Evolutionary conservation across 345 rosid genomes (phyloP), one percentile per base, ranked within the genome.

Genomic region (Orychophragmus violaceus): DNA sequence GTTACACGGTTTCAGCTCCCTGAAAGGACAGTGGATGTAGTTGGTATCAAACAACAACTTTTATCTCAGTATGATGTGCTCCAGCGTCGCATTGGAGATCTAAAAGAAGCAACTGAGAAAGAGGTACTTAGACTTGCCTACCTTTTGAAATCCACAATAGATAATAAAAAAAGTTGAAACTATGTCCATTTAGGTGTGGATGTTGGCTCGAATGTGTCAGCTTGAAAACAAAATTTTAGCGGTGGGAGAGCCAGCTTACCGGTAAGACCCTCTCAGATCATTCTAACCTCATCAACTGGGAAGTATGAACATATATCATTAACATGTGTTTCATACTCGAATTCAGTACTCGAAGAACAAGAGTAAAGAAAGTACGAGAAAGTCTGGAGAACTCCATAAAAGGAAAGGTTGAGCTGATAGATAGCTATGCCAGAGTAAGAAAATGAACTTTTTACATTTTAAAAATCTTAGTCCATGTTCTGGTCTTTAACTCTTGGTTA

Each of bases 161-260:
- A 36, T 2, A 18, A 12, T 53, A 50, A 53, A 71, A 35, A 9
- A 23, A 60, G 5, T 9, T 8, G n/a, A n/a, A n/a, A n/a, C n/a
- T 61, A 69, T 69, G 67, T 72, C 8, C 6, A 14, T 24, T 55
- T 72, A 94, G 99, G 89, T 87, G 14, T 90, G 95, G 97, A 90
- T 88, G 96, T 79, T 94, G 78, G 96, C 95, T 79, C 82, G 96
- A 72, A 85, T 88, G 92, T 90, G 91, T 70, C 99, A 87, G 78
- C 85, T 94, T 49, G 97, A 94, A 82, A 94, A 94, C 88, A 94
- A 94, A 82, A 94, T 90, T 62, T 83, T 81, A 76, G 97, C 92
- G 2, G 88, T 94, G 18, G 99, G 97, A 69, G 96, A 90, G 81
- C 92, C 92, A 64, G 84, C 97, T 53, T 94, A 87, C 78, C 97